A percentile compares a stretch with the other conserved stretches of the same genome.
Conservation (phyloP, 495 filamentous ascomycete genomes). For the Penicillium crystallinum region DNA sequence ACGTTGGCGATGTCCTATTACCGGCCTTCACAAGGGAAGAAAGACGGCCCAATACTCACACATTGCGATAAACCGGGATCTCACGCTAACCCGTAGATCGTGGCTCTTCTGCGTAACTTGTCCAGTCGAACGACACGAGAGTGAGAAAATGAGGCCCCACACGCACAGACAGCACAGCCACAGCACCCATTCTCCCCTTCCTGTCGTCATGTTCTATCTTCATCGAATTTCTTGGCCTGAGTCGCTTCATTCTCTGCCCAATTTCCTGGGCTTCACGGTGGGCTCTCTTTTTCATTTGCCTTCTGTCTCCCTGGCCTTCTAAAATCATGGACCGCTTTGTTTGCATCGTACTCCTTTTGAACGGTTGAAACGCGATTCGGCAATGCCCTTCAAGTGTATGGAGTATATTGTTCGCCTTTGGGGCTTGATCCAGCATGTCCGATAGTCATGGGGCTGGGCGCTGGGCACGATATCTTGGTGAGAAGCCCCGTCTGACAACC, state of each 20-base stretch:
- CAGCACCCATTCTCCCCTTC: background rate
- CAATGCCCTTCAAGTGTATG: conserved; percentile 15
- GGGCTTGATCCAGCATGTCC: conserved; percentile 20
- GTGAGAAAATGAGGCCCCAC: background rate
- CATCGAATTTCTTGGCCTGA: conserved; percentile 42
- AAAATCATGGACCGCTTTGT: background rate
- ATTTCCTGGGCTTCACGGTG: background rate
- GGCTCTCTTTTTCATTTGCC: background rate
- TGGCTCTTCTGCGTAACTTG: background rate
- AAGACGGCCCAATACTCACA: too few relatives aligned
- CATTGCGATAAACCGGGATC: too few relatives aligned
- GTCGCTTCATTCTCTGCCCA: background rate
- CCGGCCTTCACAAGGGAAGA: too few relatives aligned
- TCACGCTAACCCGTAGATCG: background rate
- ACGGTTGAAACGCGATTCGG: conserved; percentile 6
- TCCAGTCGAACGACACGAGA: background rate
- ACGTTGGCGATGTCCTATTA: too few relatives aligned
- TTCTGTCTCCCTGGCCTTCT: too few relatives aligned
- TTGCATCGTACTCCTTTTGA: background rate
- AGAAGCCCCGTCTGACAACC: background rate
- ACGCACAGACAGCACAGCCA: conserved; percentile 2
- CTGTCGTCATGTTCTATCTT: conserved; percentile 50
- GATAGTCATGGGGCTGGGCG: conserved; percentile 12
- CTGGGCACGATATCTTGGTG: conserved; percentile 2
- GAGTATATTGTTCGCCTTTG: conserved; percentile 3